Conservation (phyloP, 805 yeast species). For the Cyberlindnera mrakii region DNA sequence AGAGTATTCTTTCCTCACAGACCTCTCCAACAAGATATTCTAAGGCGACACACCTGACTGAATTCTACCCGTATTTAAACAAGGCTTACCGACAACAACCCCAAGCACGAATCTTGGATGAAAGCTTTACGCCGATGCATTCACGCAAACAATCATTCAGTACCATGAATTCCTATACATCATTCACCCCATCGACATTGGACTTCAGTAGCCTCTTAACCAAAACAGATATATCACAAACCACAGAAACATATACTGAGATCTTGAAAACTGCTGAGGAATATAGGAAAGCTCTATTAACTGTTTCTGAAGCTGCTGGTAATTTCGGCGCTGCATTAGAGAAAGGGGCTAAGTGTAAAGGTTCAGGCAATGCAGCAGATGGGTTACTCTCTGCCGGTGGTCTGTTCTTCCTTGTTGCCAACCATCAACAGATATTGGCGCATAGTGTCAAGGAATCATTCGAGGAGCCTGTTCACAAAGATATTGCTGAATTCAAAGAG, state of each 20-base stretch:
- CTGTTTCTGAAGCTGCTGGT: conserved; percentile 54
- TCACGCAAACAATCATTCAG: conserved; percentile 18
- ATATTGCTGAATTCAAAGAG: conserved; percentile 37
- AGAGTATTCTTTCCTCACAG: conserved; percentile 29
- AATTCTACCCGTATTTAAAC: conserved; percentile 24
- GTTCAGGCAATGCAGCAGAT: conserved; percentile 53
- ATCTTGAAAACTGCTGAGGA: conserved; percentile 40
- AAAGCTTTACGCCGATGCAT: conserved; percentile 1
- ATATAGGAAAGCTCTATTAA: conserved; percentile 40
- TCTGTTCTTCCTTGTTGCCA: conserved; percentile 66
- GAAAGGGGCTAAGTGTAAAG: conserved; percentile 53
- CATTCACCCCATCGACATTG: conserved; percentile 35
- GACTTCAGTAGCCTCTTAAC: conserved; percentile 60
- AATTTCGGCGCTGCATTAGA: conserved; percentile 70
- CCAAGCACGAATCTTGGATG: conserved; percentile 5
- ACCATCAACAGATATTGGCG: conserved; percentile 69
- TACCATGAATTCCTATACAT: conserved; percentile 17
- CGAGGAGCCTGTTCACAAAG: conserved; percentile 43
- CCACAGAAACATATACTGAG: conserved; percentile 41
- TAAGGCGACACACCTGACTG: conserved; percentile 22
- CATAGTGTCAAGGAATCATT: conserved; percentile 49
- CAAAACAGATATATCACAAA: conserved; percentile 48
- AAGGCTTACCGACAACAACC: conserved; percentile 23
- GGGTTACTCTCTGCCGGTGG: conserved; percentile 72
- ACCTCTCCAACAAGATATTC: conserved; percentile 19